Conservation (phyloP, 208 protist genomes). For the Wallacemonas rigidus region DNA sequence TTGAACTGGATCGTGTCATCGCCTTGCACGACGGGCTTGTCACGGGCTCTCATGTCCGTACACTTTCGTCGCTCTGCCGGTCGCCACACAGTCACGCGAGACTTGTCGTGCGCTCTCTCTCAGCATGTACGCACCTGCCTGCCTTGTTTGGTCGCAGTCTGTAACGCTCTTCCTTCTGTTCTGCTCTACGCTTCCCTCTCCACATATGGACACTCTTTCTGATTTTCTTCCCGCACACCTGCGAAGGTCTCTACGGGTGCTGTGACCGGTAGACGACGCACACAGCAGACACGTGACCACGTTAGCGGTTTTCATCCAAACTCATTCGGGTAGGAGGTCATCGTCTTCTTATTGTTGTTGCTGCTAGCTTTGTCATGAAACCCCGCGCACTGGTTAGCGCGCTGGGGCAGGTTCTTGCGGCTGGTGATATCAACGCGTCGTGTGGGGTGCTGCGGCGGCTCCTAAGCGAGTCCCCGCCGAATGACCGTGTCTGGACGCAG, state of each 20-base stretch:
- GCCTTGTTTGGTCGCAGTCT: background rate
- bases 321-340: no score
- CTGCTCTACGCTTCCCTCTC: constrained; percentile 8
- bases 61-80: no score
- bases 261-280: background rate
- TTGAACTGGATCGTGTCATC: no score
- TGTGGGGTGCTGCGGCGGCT: constrained; percentile 76
- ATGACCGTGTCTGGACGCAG: constrained; percentile 20
- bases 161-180: background rate
- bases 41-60: no score
- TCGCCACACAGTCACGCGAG: no score
- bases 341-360: no score
- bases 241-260: no score
- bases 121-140: constrained; percentile 2
- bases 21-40: no score
- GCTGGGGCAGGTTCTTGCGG: constrained; percentile 48
- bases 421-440: constrained; percentile 81
- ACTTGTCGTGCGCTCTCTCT: no score
- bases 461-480: constrained; percentile 52
- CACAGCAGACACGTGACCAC: background rate
- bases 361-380: constrained; percentile 26
- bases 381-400: constrained; percentile 43
- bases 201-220: background rate
- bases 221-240: no score
- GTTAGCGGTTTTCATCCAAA: no score